Evolutionary conservation across 257 asterid species (phyloP).

Genomic region (Solanum etuberosum): DNA sequence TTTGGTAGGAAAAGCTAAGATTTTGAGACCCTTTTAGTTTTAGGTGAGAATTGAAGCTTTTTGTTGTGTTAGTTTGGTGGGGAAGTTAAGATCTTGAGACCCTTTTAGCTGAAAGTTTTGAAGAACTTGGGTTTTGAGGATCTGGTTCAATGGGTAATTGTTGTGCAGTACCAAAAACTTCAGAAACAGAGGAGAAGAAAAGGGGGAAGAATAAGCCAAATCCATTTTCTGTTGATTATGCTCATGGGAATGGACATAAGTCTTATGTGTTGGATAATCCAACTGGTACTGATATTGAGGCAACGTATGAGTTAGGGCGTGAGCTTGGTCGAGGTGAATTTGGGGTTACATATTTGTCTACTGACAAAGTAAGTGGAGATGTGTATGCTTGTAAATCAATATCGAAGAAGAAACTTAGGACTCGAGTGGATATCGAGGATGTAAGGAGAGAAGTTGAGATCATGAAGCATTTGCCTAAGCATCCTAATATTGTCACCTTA

Average conservation of each 20-base stretch:
- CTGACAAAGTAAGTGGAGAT: conserved; percentile 27
- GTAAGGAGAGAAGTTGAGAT: conserved; percentile 42
- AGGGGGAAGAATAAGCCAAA: conserved; percentile 29
- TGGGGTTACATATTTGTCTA: conserved; percentile 36
- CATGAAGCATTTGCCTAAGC: conserved; percentile 36
- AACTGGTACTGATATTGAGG: conserved; percentile 32
- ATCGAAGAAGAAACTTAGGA: conserved; percentile 41
- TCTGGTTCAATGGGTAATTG: conserved; percentile 27
- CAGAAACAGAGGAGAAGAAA: conserved; percentile 9
- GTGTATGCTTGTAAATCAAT: conserved; percentile 36
- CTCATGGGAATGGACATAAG: conserved; percentile 22
- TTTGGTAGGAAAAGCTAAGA: neutral
- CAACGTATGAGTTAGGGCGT: conserved; percentile 24
- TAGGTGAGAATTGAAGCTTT: neutral
- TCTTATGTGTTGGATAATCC: conserved; percentile 29
- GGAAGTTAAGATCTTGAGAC: neutral
- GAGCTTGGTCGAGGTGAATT: conserved; percentile 48
- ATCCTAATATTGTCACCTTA: conserved; percentile 28
- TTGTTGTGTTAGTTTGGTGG: neutral
- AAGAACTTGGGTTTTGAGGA: neutral
- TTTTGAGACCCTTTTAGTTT: neutral
- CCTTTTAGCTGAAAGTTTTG: neutral
- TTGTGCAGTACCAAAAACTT: conserved; percentile 22
- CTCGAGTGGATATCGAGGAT: conserved; percentile 42
- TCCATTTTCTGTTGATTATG: conserved; percentile 27